Conservation (phyloP, 2,329 filamentous ascomycete genomes). For the Trichoderma sp. region DNA sequence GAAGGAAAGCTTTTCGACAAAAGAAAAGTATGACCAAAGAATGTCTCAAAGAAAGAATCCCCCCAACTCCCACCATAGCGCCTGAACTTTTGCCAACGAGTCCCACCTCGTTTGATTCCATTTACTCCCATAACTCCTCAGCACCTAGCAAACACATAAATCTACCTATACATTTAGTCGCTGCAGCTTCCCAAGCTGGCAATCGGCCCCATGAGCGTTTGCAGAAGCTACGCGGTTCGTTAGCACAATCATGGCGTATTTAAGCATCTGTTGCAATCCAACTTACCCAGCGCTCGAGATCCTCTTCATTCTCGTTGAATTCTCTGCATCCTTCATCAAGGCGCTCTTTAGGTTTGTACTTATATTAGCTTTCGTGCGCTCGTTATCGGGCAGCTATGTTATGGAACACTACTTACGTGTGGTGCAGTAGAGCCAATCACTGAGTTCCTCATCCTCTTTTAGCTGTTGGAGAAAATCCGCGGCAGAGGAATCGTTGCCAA, state of each 20-base stretch:
- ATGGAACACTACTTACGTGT: slow-evolving; percentile 2
- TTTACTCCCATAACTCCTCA: not conserved
- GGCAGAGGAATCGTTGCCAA: slow-evolving; percentile 3
- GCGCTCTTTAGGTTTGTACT: not conserved
- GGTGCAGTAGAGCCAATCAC: not conserved
- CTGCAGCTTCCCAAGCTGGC: not conserved
- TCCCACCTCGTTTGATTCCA: not conserved
- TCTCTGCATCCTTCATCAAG: slow-evolving; percentile 14
- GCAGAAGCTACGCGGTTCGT: not conserved
- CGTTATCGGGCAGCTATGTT: not conserved
- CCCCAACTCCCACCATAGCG: not conserved
- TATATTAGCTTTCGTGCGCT: not conserved
- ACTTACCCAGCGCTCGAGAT: slow-evolving; percentile 20
- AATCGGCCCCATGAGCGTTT: not conserved
- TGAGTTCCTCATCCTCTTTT: not conserved
- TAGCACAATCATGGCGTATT: not conserved
- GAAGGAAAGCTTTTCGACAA: not conserved
- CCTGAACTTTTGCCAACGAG: not conserved
- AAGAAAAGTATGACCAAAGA: not conserved
- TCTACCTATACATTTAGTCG: not conserved
- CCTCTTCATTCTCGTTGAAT: not conserved
- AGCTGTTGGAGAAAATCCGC: not conserved
- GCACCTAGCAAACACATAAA: not conserved
- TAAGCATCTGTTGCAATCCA: no score
- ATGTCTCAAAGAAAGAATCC: not conserved